These are phyloP conservation scores for Trifolium subterraneum DNA, from an alignment of 306 rosid species.

Conservation along the genomic window DNA sequence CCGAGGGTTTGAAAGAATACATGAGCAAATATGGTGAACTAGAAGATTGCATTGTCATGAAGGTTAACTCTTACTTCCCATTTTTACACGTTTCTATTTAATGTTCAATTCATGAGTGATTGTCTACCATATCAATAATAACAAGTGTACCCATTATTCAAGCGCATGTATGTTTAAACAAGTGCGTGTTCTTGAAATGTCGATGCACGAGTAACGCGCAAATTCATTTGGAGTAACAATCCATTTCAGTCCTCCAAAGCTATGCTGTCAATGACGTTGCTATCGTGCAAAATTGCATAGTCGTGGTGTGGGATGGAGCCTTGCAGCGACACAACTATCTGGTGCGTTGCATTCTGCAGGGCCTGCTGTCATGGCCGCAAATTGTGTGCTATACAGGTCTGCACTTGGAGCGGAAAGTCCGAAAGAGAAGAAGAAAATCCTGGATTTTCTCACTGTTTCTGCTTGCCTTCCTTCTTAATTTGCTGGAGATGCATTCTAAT, in stretches of 20 bases:
- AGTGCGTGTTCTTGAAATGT: neutral
- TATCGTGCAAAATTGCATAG: neutral
- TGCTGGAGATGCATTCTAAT: conserved; percentile 33
- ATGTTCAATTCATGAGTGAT: neutral
- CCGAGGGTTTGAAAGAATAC: conserved; percentile 82
- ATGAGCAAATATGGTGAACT: conserved; percentile 87
- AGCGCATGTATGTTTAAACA: neutral
- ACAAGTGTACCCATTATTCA: neutral
- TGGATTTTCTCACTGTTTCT: neutral
- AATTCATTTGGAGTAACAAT: neutral
- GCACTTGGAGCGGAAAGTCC: neutral
- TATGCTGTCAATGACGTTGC: neutral
- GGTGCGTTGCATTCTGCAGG: neutral
- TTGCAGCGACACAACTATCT: neutral
- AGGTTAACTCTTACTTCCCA: conserved; percentile 53
- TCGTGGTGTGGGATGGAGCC: neutral
- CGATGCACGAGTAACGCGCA: neutral
- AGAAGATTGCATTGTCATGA: conserved; percentile 96
- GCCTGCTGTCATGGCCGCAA: neutral
- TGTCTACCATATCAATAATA: neutral
- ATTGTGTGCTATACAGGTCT: neutral
- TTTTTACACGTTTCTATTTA: neutral
- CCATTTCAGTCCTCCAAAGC: neutral
- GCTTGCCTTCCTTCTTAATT: neutral
- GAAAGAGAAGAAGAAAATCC: neutral